Conservation (phyloP, 129 eudicot genomes). For the Apium graveolens region DNA sequence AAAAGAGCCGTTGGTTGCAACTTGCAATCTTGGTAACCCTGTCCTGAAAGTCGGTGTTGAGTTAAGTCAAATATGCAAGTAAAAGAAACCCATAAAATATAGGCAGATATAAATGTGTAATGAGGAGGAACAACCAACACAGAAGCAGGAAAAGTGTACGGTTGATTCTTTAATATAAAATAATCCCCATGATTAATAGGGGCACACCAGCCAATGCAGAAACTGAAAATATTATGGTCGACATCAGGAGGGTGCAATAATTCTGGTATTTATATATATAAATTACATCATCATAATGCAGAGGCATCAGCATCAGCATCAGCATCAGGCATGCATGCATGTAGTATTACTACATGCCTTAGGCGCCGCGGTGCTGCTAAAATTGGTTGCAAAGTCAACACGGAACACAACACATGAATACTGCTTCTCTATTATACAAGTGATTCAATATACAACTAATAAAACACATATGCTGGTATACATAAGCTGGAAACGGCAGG, state of each 20-base stretch:
- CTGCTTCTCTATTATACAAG: neutral
- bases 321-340: too few species aligned
- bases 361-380: neutral
- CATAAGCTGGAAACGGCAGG: neutral
- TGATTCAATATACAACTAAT: neutral
- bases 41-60: neutral
- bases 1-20: too few species aligned
- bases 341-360: neutral
- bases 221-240: neutral
- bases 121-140: neutral
- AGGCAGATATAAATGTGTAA: neutral
- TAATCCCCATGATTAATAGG: neutral
- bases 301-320: too few species aligned
- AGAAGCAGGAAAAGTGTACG: neutral
- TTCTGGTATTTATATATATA: neutral
- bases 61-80: too few species aligned
- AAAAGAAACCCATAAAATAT: too few species aligned
- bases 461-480: neutral
- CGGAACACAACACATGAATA: neutral
- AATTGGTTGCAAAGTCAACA: neutral
- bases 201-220: conserved; percentile 11
- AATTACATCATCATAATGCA: neutral
- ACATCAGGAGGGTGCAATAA: neutral
- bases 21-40: neutral
- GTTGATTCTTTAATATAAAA: neutral